A percentile compares a stretch with the other conserved stretches of the same genome.
Conservation (phyloP, 2,329 filamentous ascomycete genomes). For the Sporothrix pseudoabietina region DNA sequence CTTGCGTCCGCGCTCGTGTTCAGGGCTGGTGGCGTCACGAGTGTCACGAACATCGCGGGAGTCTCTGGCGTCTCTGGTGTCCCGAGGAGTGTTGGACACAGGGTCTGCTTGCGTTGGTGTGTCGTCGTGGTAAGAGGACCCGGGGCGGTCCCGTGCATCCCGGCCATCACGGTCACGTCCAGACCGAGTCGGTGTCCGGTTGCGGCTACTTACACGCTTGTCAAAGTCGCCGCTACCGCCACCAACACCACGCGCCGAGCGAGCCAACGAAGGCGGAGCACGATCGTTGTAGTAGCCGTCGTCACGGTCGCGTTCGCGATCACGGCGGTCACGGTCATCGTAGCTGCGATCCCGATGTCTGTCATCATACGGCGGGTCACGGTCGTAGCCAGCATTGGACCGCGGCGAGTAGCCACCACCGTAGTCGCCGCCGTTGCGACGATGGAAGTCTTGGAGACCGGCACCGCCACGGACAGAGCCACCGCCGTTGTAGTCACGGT, state of each 20-base stretch:
- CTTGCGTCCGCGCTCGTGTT: background rate
- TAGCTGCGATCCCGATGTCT: background rate
- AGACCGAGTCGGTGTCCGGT: conserved; percentile 14
- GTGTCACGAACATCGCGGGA: background rate
- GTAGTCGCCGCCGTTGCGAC: conserved; percentile 4
- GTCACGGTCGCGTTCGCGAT: background rate
- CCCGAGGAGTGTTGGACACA: background rate
- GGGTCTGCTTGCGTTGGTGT: background rate
- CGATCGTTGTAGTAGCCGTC: background rate
- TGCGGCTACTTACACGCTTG: background rate
- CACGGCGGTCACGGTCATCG: background rate
- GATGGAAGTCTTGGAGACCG: background rate
- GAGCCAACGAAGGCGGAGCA: conserved; percentile 16
- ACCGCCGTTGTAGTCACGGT: conserved; percentile 3
- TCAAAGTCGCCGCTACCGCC: conserved; percentile 13
- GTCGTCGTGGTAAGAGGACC: background rate
- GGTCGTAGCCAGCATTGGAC: background rate
- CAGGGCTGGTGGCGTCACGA: background rate
- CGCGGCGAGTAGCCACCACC: conserved; percentile 5
- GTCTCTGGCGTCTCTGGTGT: background rate
- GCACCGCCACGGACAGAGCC: background rate
- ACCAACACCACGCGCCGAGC: conserved; percentile 1
- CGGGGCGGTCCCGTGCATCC: background rate
- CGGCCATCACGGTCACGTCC: background rate
- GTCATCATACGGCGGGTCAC: background rate